Evolutionary conservation across 371 early-diverging fungal genomes (phyloP), one percentile per base, ranked within the genome.

Genomic region (Syncephalastrum monosporum): DNA sequence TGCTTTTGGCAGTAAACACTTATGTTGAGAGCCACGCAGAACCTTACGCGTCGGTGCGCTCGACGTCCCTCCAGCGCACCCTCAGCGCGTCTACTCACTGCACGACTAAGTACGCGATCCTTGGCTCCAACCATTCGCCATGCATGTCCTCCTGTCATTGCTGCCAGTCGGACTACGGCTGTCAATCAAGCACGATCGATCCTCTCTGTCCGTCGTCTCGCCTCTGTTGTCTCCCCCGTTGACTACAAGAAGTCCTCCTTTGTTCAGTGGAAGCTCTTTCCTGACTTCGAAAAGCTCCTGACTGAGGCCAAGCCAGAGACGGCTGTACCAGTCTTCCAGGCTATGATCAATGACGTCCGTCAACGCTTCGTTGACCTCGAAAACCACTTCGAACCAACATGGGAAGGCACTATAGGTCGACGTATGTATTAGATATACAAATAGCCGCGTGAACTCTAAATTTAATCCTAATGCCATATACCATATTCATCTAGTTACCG

Each of bases 321-420:
- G 46, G 82, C 83, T 0, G 71, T 86, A 8, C 84, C 84, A 8
- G 74, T 75, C 8, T 74, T 84, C 53, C 63, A 80, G 46, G 69
- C 73, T 27, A 50, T 84, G 15, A 64, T 82, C 42, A 61, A 64
- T 21, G 64, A 72, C 25, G 64, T 82, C 1, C 74, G 75, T 48
- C 64, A 67, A 12, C 66, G 74, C 33, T 87, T 87, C 56, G 43
- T 62, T 27, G 63, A 74, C 29, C 63, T 83, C 10, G 83, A 83
- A 42, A 69, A 68, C 21, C 56, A 65, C 6, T 81, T 87, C 54
- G 64, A 71, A n/a, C 85, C 87, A 1, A 83, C 82, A 0, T 87
- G 79, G 77, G 84, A 82, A 38, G 83, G 85, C 16, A 79, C 85
- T 1, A 79, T 86, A 68, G 83, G 83, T 16, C 60, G 70, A 63